Percentiles rank a stretch among this genome's conserved stretches.
These are phyloP conservation scores for Gracilaria gracilis DNA, from an alignment of 23 red algal species.

Conservation along the genomic window DNA sequence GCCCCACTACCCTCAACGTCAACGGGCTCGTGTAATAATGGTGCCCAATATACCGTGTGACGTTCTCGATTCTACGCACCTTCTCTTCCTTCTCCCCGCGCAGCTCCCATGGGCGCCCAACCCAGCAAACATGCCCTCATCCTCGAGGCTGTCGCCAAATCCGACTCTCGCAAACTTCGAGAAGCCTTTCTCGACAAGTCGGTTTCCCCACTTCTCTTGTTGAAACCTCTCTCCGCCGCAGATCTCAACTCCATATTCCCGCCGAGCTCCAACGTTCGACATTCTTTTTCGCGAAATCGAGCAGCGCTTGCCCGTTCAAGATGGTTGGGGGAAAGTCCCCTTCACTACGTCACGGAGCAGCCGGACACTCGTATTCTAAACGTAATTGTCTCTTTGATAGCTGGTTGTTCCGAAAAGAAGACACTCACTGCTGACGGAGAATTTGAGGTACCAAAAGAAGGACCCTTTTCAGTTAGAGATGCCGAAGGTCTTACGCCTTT, in stretches of 20 bases:
- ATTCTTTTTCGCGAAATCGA: conserved; percentile 18
- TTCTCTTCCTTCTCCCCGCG: conserved; percentile 1
- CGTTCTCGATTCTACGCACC: conserved; percentile 28
- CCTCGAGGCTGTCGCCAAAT: conserved; percentile 46
- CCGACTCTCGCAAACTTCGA: conserved; percentile 57
- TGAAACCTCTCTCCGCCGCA: conserved; percentile 32
- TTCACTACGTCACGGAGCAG: conserved; percentile 34
- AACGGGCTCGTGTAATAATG: conserved; percentile 19
- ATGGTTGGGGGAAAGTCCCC: conserved; percentile 47
- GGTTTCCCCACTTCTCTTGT: conserved; percentile 30
- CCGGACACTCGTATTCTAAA: conserved; percentile 33
- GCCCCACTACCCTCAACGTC: background rate
- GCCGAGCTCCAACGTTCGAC: background rate
- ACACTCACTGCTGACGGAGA: background rate
- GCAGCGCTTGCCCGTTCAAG: background rate
- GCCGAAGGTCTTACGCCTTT: conserved; percentile 24
- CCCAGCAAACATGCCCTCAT: conserved; percentile 56
- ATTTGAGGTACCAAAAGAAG: conserved; percentile 27
- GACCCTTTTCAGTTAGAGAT: conserved; percentile 39
- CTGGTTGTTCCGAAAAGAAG: conserved; percentile 11
- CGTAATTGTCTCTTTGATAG: conserved; percentile 27
- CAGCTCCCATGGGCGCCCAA: conserved; percentile 56
- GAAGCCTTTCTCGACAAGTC: conserved; percentile 13
- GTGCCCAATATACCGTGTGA: conserved; percentile 31
- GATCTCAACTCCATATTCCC: conserved; percentile 27